phyloP scores from a whole-genome alignment of 1,284 basidiomycete species.

The Cryptococcus sp. region DNA sequence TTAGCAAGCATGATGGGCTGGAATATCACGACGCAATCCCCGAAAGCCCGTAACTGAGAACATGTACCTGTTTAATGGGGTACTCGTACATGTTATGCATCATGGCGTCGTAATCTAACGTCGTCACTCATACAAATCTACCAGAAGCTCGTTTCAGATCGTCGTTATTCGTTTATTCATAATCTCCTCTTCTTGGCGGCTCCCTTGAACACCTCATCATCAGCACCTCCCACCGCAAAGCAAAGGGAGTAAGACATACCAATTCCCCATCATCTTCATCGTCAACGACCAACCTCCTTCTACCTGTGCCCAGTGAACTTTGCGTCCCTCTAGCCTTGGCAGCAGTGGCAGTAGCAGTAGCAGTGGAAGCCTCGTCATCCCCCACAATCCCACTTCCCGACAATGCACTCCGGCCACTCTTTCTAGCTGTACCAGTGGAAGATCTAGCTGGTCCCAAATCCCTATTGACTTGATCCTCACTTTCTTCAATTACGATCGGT shows the following conservation, averaged over 20 bases:
- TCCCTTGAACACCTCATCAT: slow-evolving; percentile 15
- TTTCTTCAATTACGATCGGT: slow-evolving; percentile 4
- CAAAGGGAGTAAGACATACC: slow-evolving; percentile 2
- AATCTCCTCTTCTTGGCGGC: slow-evolving; percentile 25
- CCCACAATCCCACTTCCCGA: not conserved
- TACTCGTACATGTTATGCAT: too few relatives aligned
- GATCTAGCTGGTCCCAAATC: not conserved
- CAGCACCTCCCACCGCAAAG: too few relatives aligned
- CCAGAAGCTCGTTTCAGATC: too few relatives aligned
- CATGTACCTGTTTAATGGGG: too few relatives aligned
- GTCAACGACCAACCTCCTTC: slow-evolving; percentile 13
- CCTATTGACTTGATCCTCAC: not conserved
- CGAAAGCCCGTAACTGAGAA: too few relatives aligned
- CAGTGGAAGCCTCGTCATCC: slow-evolving; percentile 1
- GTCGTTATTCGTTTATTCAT: not conserved
- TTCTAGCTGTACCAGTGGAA: not conserved
- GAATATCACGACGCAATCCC: too few relatives aligned
- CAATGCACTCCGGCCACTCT: slow-evolving; percentile 8
- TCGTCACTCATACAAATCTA: too few relatives aligned
- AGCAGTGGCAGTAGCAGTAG: not conserved
- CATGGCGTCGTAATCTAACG: too few relatives aligned
- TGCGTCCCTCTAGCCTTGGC: not conserved
- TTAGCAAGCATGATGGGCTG: too few relatives aligned
- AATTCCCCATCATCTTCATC: slow-evolving; percentile 18
- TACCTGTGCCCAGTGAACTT: slow-evolving; percentile 2